Conservation (phyloP, 345 rosid genomes). For the Cardamine chenopodiifolia region DNA sequence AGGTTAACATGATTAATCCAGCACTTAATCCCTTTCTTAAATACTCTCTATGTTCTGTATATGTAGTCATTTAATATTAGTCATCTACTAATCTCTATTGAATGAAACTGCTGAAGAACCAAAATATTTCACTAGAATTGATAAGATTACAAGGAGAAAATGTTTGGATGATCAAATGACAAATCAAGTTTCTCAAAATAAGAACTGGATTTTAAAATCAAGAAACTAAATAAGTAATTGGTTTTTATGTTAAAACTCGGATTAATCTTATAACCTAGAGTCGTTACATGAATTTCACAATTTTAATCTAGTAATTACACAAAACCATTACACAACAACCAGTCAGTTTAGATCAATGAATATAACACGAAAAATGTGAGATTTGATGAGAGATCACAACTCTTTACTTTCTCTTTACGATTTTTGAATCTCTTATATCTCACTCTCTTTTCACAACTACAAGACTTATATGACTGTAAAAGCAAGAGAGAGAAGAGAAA, state of each 20-base stretch:
- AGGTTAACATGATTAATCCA: slow-evolving; percentile 48
- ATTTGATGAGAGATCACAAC: slow-evolving; percentile 32
- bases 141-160: neutral
- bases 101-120: neutral
- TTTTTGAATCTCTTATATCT: slow-evolving; percentile 47
- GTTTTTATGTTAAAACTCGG: no score
- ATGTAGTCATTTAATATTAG: slow-evolving; percentile 5
- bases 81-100: neutral
- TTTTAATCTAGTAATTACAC: neutral
- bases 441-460: slow-evolving; percentile 36
- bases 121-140: neutral
- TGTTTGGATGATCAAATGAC: neutral
- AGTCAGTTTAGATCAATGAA: slow-evolving; percentile 1
- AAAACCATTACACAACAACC: slow-evolving; percentile 1
- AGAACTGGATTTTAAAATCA: neutral
- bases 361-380: neutral
- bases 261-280: no score
- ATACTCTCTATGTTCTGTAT: slow-evolving; percentile 19
- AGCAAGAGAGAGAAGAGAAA: slow-evolving; percentile 56
- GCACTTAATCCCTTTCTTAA: slow-evolving; percentile 39
- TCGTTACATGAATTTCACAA: neutral
- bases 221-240: no score
- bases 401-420: slow-evolving; percentile 53
- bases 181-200: neutral
- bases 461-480: slow-evolving; percentile 52